Percentiles rank a stretch among this genome's conserved stretches.
These are phyloP conservation scores for Pythium chondricola DNA, from an alignment of 352 stramenopile species.

Conservation along the genomic window DNA sequence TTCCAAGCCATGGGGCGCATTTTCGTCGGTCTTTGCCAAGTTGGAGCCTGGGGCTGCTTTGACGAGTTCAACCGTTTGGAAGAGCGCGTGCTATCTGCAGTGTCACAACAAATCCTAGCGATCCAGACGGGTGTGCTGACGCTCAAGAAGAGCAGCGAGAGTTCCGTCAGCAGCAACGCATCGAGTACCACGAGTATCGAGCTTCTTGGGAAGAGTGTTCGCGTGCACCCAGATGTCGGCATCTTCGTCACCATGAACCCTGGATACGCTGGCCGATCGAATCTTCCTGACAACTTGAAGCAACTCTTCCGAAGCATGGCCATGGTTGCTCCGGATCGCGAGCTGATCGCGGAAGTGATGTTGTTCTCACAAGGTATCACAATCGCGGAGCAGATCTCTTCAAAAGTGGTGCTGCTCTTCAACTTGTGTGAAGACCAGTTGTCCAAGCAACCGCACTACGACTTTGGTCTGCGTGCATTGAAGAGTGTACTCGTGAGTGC, in stretches of 20 bases:
- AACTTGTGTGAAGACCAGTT: conserved; percentile 97
- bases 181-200: conserved; percentile 78
- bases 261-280: conserved; percentile 97
- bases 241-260: conserved; percentile 99
- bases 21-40: conserved; percentile 99
- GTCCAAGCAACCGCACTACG: conserved; percentile 99
- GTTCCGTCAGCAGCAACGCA: conserved; percentile 17
- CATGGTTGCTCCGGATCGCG: conserved; percentile 99
- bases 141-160: conserved; percentile 57
- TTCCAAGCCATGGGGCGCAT: conserved; percentile 99
- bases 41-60: conserved; percentile 99
- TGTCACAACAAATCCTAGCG: conserved; percentile 99
- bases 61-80: conserved; percentile 99
- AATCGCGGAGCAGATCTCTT: conserved; percentile 94
- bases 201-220: conserved; percentile 93
- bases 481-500: conserved; percentile 99
- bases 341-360: conserved; percentile 99
- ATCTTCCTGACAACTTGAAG: conserved; percentile 98
- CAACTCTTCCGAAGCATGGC: conserved; percentile 99
- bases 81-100: conserved; percentile 98
- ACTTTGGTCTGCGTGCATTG: conserved; percentile 98
- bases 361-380: conserved; percentile 99
- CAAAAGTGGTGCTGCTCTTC: conserved; percentile 98
- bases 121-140: conserved; percentile 97
- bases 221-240: conserved; percentile 95